Evolutionary conservation across 805 yeast species (phyloP), one percentile per base, ranked within the genome.

Genomic region (Candida adriatica): DNA sequence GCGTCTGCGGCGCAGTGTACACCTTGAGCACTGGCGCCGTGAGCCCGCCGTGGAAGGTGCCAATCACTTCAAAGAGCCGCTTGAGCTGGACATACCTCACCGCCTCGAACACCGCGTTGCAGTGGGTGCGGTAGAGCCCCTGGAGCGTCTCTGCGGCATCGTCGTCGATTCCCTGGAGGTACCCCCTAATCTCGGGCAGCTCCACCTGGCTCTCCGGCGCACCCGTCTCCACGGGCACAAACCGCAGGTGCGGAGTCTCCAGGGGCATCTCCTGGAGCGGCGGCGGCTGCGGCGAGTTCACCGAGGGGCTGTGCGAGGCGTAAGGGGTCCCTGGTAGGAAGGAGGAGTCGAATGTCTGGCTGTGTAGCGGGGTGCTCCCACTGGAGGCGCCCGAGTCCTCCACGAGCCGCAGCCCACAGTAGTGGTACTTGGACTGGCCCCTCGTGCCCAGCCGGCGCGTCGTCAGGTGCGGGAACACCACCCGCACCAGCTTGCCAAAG

Each of bases 381-480:
- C 39, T 40, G 6, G 57, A 49, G 1, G 40, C 37, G 8, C 28
- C 29, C 14, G 56, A 52, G 27, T 61, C 64, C 16, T 61, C 66
- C 7, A 64, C 46, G 39, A 62, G 57, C 41, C 66, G 68, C 31
- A 87, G 65, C 2, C 94, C 94, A 57, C 88, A 80, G 50, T 83
- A 84, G 49, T 83, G 88, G 53, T 84, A 83, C 49, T 79, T 79
- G 17, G 83, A 73, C 48, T 78, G 82, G 5, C 94, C 94, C 31
- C 92, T 64, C 50, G 74, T 73, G 6, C 94, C 94, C 37, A 82
- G 61, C 30, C 94, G 67, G 40, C 92, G 69, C 1, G 88, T 79
- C 15, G 76, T 73, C 43, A 83, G 61, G 28, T 60, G 58, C 2
- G 94, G 92, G 46, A 67, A 79, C 8, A 73, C 58, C 10, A 75